Evolutionary conservation across 805 yeast genomes (phyloP), one percentile per base, ranked within the genome.

Genomic region (Candida xiaguanensis): DNA sequence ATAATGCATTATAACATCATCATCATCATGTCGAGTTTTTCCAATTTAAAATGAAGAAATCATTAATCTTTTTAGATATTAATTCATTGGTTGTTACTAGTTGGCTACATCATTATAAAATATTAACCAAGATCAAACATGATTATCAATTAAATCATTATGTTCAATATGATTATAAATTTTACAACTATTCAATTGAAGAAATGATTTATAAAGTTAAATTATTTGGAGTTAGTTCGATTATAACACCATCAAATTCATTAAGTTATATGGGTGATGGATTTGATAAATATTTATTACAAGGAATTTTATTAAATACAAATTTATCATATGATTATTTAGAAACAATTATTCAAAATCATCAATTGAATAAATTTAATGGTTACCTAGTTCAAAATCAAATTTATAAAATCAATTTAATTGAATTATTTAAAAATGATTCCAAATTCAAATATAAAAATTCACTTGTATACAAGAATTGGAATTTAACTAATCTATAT

Each of bases 261-360:
- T 43, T 52, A n/a, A 38, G 50, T 13, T 55, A 46, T 35, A 57
- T 58, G 63, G 56, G 58, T 11, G 60, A 47, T 4, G 63, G 62
- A n/a, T 57, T 51, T 34, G 63, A 58, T 43, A 42, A 48, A 22
- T 50, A 47, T 34, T 31, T 56, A 13, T 38, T 49, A 4, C 43
- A 52, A 37, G 42, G 46, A 8, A 28, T 52, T 12, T 33, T 40
- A 4, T 16, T 40, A 13, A 42, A 44, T 3, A 39, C 48, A 12
- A 19, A 17, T 17, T 29, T 32, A 3, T 34, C 38, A 40, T 49
- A 47, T 30, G 38, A 48, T 14, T 5, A 12, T 2, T 39, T 51
- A 16, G 55, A 51, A 32, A 36, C 30, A 8, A 33, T 30, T 5
- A 40, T 56, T 15, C 63, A 56, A 37, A 31, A 40, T 12, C 32